Percentiles rank a stretch among this genome's conserved stretches.
Conservation (phyloP, 305 asterid genomes). For the Fraxinus nigra region DNA sequence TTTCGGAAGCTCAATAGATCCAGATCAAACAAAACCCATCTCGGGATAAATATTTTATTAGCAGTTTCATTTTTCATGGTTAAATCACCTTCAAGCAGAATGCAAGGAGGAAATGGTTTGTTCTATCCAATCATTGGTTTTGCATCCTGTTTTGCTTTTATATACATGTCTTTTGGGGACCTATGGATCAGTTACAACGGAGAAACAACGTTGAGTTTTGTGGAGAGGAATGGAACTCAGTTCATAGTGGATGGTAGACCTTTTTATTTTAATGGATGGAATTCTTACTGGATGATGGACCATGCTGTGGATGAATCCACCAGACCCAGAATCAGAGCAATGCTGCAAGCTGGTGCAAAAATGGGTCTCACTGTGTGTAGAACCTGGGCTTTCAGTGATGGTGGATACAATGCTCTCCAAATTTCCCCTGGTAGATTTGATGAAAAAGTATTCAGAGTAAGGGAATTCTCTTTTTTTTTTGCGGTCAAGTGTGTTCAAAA, state of each 20-base stretch:
- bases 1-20: slow-evolving; percentile 30
- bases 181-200: slow-evolving; percentile 50
- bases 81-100: slow-evolving; percentile 29
- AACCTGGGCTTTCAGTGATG: slow-evolving; percentile 98
- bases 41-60: slow-evolving; percentile 24
- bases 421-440: slow-evolving; percentile 85
- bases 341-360: slow-evolving; percentile 77
- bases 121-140: slow-evolving; percentile 84
- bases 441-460: slow-evolving; percentile 84
- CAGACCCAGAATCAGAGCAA: slow-evolving; percentile 53
- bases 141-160: slow-evolving; percentile 71
- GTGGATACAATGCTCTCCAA: slow-evolving; percentile 90
- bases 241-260: slow-evolving; percentile 79
- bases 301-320: slow-evolving; percentile 73
- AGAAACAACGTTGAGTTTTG: slow-evolving; percentile 59
- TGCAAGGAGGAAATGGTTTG: slow-evolving; percentile 73
- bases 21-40: slow-evolving; percentile 19
- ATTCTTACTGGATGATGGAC: slow-evolving; percentile 99
- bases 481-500: neutral
- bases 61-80: slow-evolving; percentile 22
- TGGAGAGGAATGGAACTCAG: slow-evolving; percentile 92
- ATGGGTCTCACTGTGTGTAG: slow-evolving; percentile 98
- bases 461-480: slow-evolving; percentile 18
- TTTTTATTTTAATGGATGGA: slow-evolving; percentile 94
- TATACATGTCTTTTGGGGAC: slow-evolving; percentile 85